Base-by-base conservation (phyloP, 108 stramenopile species). In the Cyclostephanos tholiformis region DNA sequence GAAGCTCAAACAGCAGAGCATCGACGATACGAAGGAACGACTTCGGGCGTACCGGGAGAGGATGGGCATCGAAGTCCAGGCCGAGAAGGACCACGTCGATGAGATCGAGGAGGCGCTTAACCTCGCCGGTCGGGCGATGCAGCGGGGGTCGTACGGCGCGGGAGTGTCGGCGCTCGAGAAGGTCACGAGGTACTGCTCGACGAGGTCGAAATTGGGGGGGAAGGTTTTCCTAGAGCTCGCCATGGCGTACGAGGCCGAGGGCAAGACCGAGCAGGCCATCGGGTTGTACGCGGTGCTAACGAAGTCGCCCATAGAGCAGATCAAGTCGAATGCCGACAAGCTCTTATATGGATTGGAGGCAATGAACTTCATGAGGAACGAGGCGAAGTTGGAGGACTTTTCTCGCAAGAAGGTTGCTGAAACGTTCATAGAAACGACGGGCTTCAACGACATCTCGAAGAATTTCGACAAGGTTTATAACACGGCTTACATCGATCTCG, bases 191-290 rank as follows among this genome's bases (percentile, higher is more conserved):
- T 92, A 87, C 74, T 94, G 92, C 76, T 91, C 92, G 7, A 90
- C 85, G 17, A 90, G 83, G 69, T 86, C 87, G 16, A 79, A 85
- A 61, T 68, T 92, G 4, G 95, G 95, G 27, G 84, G 85, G 14
- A 82, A 91, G 56, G 91, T 94, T 1, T 96, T 89, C 69, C 62
- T 96, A 26, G 92, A 96, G 62, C 78, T 96, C 14, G 95, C 92
- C 60, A 94, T 94, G 95, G 91, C 91, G 20, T 94, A 94, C 63
- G 95, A 96, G 68, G 95, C 95, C 7, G 87, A 81, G 9, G 92
- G 92, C 16, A 61, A 87, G 41, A 88, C 89, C 0, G 71, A 87
- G 16, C 87, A 96, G 61, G 95, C 95, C 25, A 77, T 81, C 39
- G 60, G 65, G 12, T 77, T 93, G 12, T 96, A 93, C 66, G 74